phyloP scores from a whole-genome alignment of 805 yeast genomes.

The Sugiyamaella chiloensis region DNA sequence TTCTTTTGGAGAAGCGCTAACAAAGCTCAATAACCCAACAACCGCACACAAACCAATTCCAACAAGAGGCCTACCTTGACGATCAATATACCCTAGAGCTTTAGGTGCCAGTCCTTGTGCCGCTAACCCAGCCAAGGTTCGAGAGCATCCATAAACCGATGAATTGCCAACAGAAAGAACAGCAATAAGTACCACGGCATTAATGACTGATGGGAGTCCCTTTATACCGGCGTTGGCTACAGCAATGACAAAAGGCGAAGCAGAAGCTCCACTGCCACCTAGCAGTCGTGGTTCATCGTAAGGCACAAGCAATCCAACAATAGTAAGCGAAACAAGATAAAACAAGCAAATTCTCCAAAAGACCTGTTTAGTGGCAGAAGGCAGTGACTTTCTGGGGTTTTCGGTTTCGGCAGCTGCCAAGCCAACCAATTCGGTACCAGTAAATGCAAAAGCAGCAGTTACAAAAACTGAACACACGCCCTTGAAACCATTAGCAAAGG shows the following conservation, averaged over 20 bases:
- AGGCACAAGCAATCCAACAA: constrained; percentile 72
- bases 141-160: constrained; percentile 65
- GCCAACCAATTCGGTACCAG: constrained; percentile 72
- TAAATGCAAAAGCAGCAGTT: constrained; percentile 73
- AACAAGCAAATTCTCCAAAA: constrained; percentile 77
- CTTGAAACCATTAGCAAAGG: constrained; percentile 61
- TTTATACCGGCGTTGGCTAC: constrained; percentile 61
- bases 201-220: constrained; percentile 67
- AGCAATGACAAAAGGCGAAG: constrained; percentile 75
- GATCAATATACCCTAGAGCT: constrained; percentile 64
- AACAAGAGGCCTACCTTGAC: constrained; percentile 72
- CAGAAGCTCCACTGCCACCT: constrained; percentile 55
- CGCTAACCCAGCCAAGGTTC: constrained; percentile 66
- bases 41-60: constrained; percentile 49
- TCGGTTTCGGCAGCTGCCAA: constrained; percentile 74
- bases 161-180: constrained; percentile 73
- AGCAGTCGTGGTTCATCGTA: constrained; percentile 50
- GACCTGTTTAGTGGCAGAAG: constrained; percentile 74
- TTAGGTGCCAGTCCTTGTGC: constrained; percentile 63
- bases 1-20: constrained; percentile 54
- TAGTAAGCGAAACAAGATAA: constrained; percentile 57
- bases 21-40: constrained; percentile 57
- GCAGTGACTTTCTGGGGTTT: constrained; percentile 64
- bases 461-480: constrained; percentile 73
- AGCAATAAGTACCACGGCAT: constrained; percentile 65